phyloP scores from a whole-genome alignment of 345 rosid species.

The Cochlearia excelsa region DNA sequence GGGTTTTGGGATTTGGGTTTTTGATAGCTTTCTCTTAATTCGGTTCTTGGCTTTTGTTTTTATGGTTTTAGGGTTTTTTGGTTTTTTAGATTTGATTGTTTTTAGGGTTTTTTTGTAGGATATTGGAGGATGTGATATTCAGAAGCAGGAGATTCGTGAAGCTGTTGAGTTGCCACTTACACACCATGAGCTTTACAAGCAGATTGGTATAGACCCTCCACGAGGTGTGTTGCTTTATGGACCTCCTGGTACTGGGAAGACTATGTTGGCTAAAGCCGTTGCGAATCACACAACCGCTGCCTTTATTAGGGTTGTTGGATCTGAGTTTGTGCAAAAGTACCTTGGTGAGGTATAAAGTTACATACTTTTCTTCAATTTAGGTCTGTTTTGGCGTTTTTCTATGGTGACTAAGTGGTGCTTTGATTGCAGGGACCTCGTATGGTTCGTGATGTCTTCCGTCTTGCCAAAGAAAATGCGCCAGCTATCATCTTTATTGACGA shows the following conservation, averaged over 20 bases:
- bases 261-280: slow-evolving; percentile 99
- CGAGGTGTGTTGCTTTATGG: slow-evolving; percentile 97
- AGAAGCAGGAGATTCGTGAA: slow-evolving; percentile 98
- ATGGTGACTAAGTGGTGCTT: neutral
- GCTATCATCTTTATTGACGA: slow-evolving; percentile 97
- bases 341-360: slow-evolving; percentile 72
- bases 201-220: slow-evolving; percentile 97
- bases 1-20: slow-evolving; percentile 18
- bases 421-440: slow-evolving; percentile 86
- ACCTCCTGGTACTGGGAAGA: slow-evolving; percentile 98
- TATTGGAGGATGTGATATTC: slow-evolving; percentile 98
- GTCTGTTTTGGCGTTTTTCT: neutral
- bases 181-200: slow-evolving; percentile 90
- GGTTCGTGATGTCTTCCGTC: slow-evolving; percentile 99
- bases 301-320: slow-evolving; percentile 96
- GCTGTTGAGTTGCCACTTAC: slow-evolving; percentile 97
- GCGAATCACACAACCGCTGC: slow-evolving; percentile 98
- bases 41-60: neutral
- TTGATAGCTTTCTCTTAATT: slow-evolving; percentile 12
- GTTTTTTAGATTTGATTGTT: slow-evolving; percentile 1
- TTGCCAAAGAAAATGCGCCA: slow-evolving; percentile 98
- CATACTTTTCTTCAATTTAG: neutral
- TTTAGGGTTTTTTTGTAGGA: slow-evolving; percentile 44
- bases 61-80: slow-evolving; percentile 14
- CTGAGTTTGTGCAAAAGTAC: slow-evolving; percentile 97